Evolutionary conservation across 306 rosid species (phyloP), one percentile per base, ranked within the genome.

Genomic region (Citrullus amarus): DNA sequence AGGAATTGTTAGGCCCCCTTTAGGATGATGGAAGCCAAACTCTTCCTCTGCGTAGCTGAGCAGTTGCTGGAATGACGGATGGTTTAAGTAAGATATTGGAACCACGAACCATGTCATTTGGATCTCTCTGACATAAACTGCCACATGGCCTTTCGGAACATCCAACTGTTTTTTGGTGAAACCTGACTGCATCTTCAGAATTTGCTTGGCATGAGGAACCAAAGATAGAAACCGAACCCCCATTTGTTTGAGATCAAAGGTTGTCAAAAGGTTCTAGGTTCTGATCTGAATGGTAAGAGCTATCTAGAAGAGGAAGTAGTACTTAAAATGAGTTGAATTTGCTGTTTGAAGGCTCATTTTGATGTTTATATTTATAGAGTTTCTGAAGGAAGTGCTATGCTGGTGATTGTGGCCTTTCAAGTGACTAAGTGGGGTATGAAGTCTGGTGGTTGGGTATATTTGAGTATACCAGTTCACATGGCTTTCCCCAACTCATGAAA

Each of bases 1-100:
- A 56, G 88, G 88, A 60, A 82, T 78, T 11, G 84, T 82, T 48
- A 85, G 79, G 36, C 82, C 88, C n/a, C 88, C 86, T 84, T 80
- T 81, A 9, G 80, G 82, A 60, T 85, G 88, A 80, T 82, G 51
- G 79, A 62, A 85, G 16, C 85, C 88, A 8, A 82, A 85, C 78
- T 79, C 85, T 71, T 82, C 82, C 56, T 82, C 83, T 39, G 78
- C 83, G 25, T 79, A 69, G 10, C 56, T 16, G 28, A 85, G 71
- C 81, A 85, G 72, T 17, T 86, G 61, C 20, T 80, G 82, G 46
- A 86, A 86, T 4, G 79, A 56, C 5, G 84, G 88, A 25, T 80
- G 74, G 44, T 86, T 71, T 30, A 86, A 39, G 74, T 74, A 86
- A 12, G 86, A 74, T 44, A 85, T 43, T 17, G 84, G 86, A 55